These are phyloP conservation scores for Craspedostauros australis DNA, from an alignment of 108 stramenopile species.

Conservation along the genomic window DNA sequence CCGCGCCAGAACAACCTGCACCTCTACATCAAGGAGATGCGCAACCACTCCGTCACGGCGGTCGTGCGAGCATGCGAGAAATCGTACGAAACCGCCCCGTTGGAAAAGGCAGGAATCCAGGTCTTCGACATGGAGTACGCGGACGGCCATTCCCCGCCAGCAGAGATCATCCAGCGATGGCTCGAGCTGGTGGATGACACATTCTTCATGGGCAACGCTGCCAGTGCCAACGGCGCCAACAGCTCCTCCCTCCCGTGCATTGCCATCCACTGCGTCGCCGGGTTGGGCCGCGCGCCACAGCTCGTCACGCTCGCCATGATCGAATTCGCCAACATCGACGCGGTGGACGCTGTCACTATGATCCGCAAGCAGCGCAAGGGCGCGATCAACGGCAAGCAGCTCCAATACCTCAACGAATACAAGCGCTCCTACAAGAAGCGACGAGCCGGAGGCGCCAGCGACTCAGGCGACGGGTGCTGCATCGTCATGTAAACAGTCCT, in stretches of 20 bases:
- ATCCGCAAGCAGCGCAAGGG: constrained; percentile 87
- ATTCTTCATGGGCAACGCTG: constrained; percentile 33
- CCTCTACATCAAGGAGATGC: constrained; percentile 88
- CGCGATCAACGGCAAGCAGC: constrained; percentile 94
- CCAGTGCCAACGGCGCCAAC: background rate
- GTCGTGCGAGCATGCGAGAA: constrained; percentile 93
- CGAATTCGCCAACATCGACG: constrained; percentile 88
- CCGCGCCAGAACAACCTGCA: constrained; percentile 92
- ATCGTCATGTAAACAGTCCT: constrained; percentile 31
- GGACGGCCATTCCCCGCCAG: constrained; percentile 87
- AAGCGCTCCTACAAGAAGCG: constrained; percentile 37
- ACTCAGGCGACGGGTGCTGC: constrained; percentile 42
- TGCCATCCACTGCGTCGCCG: constrained; percentile 98
- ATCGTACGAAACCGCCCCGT: constrained; percentile 75
- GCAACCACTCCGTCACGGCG: constrained; percentile 86
- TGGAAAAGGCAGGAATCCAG: constrained; percentile 78
- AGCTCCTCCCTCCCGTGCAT: constrained; percentile 37
- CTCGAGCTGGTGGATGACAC: constrained; percentile 78
- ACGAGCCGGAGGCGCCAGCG: constrained; percentile 28
- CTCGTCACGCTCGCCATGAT: constrained; percentile 96
- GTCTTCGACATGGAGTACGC: constrained; percentile 93
- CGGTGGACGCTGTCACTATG: constrained; percentile 88
- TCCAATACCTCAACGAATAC: constrained; percentile 91
- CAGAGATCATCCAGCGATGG: constrained; percentile 82
- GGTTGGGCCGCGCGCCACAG: constrained; percentile 95